phyloP scores from a whole-genome alignment of 768 basidiomycete genomes.

The Ramaria sp. region DNA sequence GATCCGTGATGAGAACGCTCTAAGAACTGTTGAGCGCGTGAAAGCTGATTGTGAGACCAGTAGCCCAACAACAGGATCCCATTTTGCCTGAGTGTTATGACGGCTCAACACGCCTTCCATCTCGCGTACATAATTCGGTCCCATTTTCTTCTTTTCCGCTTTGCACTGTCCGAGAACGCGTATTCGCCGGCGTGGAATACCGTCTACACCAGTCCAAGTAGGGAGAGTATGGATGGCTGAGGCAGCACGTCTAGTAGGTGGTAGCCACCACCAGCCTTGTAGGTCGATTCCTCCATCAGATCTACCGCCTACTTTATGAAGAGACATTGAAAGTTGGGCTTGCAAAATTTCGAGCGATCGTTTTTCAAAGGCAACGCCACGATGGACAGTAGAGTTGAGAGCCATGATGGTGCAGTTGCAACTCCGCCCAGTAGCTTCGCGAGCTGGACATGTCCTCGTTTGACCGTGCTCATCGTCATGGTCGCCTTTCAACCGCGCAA shows the following conservation, averaged over 20 bases:
- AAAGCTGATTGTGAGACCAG: slow-evolving; percentile 77
- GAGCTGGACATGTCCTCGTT: slow-evolving; percentile 2
- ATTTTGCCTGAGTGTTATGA: slow-evolving; percentile 17
- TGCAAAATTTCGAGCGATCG: slow-evolving; percentile 53
- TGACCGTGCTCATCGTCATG: background rate
- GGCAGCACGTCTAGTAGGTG: slow-evolving; percentile 15
- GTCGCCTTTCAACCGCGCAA: background rate
- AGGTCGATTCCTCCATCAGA: slow-evolving; percentile 88
- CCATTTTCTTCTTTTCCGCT: slow-evolving; percentile 72
- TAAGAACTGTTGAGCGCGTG: slow-evolving; percentile 56
- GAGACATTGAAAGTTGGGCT: slow-evolving; percentile 64
- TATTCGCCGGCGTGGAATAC: slow-evolving; percentile 35
- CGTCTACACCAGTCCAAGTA: slow-evolving; percentile 2
- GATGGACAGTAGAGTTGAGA: slow-evolving; percentile 40
- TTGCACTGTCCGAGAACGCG: slow-evolving; percentile 87
- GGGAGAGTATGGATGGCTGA: background rate
- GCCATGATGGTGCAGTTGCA: background rate
- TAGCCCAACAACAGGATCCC: slow-evolving; percentile 47
- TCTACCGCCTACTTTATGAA: slow-evolving; percentile 71
- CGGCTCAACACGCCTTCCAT: slow-evolving; percentile 79
- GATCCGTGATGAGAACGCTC: slow-evolving; percentile 62
- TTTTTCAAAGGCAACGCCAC: slow-evolving; percentile 68
- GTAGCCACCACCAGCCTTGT: slow-evolving; percentile 91
- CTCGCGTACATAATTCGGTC: slow-evolving; percentile 77
- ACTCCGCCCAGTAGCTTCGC: background rate